Percentiles rank a stretch among this genome's conserved stretches.
These are phyloP conservation scores for Rhizopogon roseolus DNA, from an alignment of 768 basidiomycete genomes.

Conservation along the genomic window DNA sequence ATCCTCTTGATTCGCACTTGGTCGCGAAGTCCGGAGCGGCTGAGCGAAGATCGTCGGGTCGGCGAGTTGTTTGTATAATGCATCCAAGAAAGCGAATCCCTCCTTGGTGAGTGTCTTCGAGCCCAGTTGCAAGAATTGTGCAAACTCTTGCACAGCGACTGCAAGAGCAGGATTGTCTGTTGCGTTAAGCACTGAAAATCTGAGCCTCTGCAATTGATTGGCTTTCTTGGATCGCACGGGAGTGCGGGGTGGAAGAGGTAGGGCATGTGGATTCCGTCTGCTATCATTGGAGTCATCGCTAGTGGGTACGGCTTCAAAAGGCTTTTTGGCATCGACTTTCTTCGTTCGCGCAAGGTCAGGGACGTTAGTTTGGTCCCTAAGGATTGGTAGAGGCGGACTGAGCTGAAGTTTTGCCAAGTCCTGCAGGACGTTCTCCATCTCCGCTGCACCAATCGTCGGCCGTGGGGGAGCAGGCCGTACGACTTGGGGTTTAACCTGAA, in stretches of 20 bases:
- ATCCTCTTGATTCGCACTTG: slow-evolving; percentile 35
- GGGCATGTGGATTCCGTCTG: slow-evolving; percentile 12
- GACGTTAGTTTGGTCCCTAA: slow-evolving; percentile 49
- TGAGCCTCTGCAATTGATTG: slow-evolving; percentile 43
- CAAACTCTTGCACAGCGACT: slow-evolving; percentile 52
- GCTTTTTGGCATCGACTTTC: slow-evolving; percentile 20
- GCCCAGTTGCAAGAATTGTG: slow-evolving; percentile 52
- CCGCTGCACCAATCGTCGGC: slow-evolving; percentile 27
- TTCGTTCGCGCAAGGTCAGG: slow-evolving; percentile 31
- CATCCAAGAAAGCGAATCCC: slow-evolving; percentile 66
- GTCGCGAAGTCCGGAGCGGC: slow-evolving; percentile 46
- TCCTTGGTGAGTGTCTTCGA: slow-evolving; percentile 67
- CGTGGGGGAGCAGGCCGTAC: slow-evolving; percentile 15
- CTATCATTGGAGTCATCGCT: slow-evolving; percentile 29
- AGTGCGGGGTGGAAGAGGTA: slow-evolving; percentile 21
- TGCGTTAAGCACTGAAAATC: slow-evolving; percentile 37
- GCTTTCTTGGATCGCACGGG: slow-evolving; percentile 37
- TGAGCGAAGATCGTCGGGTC: slow-evolving; percentile 57
- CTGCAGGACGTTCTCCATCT: slow-evolving; percentile 53
- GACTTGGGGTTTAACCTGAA: slow-evolving; percentile 28
- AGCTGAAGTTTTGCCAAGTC: slow-evolving; percentile 58
- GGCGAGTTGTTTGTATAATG: slow-evolving; percentile 63
- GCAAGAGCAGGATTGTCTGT: slow-evolving; percentile 54
- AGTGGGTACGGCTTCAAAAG: slow-evolving; percentile 41
- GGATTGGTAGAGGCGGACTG: slow-evolving; percentile 37